Evolutionary conservation across 805 yeast genomes (phyloP), one percentile per base, ranked within the genome.

Genomic region (Candida endomychidarum): DNA sequence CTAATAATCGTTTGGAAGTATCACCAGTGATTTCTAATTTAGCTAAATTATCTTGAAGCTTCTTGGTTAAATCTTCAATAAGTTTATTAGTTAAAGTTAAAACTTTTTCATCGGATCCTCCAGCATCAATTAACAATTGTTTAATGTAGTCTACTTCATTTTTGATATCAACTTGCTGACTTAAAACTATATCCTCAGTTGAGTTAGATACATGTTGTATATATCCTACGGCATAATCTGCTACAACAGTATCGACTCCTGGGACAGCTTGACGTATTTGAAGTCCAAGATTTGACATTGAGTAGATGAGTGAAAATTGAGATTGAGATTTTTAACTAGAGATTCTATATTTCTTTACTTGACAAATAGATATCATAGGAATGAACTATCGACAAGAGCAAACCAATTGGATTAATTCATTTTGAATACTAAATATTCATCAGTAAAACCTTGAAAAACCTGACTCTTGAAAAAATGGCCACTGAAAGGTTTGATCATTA

Each of bases 141-240:
- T 78, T 67, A 22, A 93, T 66, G 58, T 86, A 93, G 1, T 60
- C 47, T 46, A 91, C 73, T 59, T 91, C 98, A 12, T 70, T 60
- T 2, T 74, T 65, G 31, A 89, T 72, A 56, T 86, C 80, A 32
- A 89, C 60, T 49, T 77, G 81, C 51, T 81, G 84, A 27, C 93
- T 82, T 19, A 80, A 68, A n/a, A 86, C 93, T 21, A 89, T 80
- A 60, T 89, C 96, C 48, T 80, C 82, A 0, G 93, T 87, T 14
- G 86, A 72, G 37, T 70, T 72, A n/a, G 88, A 79, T 14, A 93
- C 67, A 65, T 89, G 90, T 43, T 83, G 82, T 40, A 88, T 83
- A 53, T 90, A 93, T 1, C 99, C 99, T 26, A 83, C 83, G 3
- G 96, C 95, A 58, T 93, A 93, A 46, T 89, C 93, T 1, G 83